These are phyloP conservation scores for Penicillium psychrofluorescens DNA, from an alignment of 495 filamentous ascomycete species.

Conservation along the genomic window DNA sequence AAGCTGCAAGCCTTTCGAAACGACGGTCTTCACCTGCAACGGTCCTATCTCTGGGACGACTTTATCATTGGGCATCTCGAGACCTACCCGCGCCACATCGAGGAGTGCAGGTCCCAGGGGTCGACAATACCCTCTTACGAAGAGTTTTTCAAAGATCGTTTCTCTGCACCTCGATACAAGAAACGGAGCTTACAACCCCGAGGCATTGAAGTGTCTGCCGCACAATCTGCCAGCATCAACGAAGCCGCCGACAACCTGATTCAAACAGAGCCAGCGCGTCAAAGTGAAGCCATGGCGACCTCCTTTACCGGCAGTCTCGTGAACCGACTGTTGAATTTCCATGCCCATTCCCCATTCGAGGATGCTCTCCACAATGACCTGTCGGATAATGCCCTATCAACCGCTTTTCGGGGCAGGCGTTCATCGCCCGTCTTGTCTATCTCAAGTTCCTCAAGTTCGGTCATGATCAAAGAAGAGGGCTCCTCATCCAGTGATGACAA, in stretches of 20 bases:
- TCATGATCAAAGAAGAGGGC: constrained; percentile 4
- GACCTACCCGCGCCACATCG: constrained; percentile 30
- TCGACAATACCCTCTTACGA: constrained; percentile 23
- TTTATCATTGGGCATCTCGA: constrained; percentile 47
- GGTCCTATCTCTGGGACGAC: constrained; percentile 58
- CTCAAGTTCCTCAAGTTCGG: neutral
- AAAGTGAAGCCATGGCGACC: neutral
- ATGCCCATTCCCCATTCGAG: constrained; percentile 17
- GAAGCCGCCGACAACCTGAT: constrained; percentile 1
- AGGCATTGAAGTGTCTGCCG: constrained; percentile 22
- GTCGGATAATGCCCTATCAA: neutral
- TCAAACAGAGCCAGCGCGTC: neutral
- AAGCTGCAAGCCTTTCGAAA: constrained; percentile 44
- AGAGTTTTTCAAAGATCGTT: constrained; percentile 20
- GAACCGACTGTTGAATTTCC: constrained; percentile 21
- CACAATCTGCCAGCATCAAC: constrained; percentile 5
- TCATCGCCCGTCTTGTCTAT: too few species aligned
- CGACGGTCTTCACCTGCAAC: constrained; percentile 25
- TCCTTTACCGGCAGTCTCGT: constrained; percentile 27
- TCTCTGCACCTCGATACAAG: constrained; percentile 23
- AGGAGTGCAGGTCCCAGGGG: constrained; percentile 10
- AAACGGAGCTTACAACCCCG: constrained; percentile 28
- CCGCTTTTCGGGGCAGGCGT: neutral
- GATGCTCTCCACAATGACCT: constrained; percentile 1
- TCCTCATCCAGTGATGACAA: too few species aligned